Evolutionary conservation across 2,329 filamentous ascomycete genomes (phyloP).

Genomic region (Penicillium sp.): DNA sequence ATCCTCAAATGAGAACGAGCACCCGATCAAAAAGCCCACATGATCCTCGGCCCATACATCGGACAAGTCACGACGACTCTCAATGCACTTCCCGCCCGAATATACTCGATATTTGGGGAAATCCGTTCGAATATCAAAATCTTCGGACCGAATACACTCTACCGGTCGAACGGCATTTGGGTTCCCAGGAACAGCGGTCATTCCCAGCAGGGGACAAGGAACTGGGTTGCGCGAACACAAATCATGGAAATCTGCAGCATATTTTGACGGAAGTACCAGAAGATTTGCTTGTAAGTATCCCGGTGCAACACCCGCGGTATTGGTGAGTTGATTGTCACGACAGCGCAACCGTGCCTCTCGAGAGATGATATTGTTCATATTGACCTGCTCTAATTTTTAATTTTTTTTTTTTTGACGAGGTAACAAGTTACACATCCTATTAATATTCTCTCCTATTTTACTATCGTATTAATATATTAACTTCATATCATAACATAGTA

Average conservation of each 20-base stretch:
- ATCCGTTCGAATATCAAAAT: slow-evolving; percentile 58
- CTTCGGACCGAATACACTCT: slow-evolving; percentile 24
- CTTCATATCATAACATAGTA: too few species aligned
- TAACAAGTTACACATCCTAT: background rate
- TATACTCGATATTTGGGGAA: slow-evolving; percentile 61
- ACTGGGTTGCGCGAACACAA: slow-evolving; percentile 63
- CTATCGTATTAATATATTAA: background rate
- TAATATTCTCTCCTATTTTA: background rate
- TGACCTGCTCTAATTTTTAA: too few species aligned
- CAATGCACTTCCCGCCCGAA: slow-evolving; percentile 45
- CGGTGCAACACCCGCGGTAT: slow-evolving; percentile 56
- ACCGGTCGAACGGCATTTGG: slow-evolving; percentile 19
- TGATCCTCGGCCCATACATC: slow-evolving; percentile 58
- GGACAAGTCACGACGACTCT: slow-evolving; percentile 45
- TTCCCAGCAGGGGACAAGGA: slow-evolving; percentile 59
- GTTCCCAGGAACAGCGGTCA: slow-evolving; percentile 41
- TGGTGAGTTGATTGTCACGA: slow-evolving; percentile 42
- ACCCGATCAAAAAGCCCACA: slow-evolving; percentile 63
- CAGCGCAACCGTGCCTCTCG: slow-evolving; percentile 46
- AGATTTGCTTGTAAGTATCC: slow-evolving; percentile 62
- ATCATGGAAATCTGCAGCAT: slow-evolving; percentile 57
- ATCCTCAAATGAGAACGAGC: slow-evolving; percentile 62
- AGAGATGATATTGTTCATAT: slow-evolving; percentile 11
- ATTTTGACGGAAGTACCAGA: slow-evolving; percentile 56
- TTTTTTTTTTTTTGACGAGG: background rate